phyloP scores from a whole-genome alignment of 2,329 filamentous ascomycete species.

The Myriosclerotinia duriaeana region DNA sequence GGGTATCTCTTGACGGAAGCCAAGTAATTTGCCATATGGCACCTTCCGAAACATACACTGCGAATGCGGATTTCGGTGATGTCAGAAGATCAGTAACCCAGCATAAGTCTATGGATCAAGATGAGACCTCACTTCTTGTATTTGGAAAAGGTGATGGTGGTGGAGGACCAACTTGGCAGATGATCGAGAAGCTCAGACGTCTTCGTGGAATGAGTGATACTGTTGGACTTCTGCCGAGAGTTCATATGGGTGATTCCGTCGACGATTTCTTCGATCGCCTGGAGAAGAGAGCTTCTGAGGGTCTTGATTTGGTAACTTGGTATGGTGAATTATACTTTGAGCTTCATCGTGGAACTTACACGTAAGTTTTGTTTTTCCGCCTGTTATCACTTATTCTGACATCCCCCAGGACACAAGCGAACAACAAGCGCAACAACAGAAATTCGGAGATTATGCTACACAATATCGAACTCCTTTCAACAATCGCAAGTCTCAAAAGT shows the following conservation, averaged over 20 bases:
- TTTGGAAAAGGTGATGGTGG: conserved; percentile 97
- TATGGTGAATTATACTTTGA: conserved; percentile 98
- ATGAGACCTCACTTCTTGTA: conserved; percentile 83
- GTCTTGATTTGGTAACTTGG: conserved; percentile 82
- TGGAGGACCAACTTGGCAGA: conserved; percentile 89
- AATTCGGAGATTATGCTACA: conserved; percentile 81
- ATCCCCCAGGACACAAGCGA: conserved; percentile 69
- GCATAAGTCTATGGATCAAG: conserved; percentile 94
- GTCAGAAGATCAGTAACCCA: conserved; percentile 84
- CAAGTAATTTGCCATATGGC: conserved; percentile 98
- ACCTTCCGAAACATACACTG: conserved; percentile 91
- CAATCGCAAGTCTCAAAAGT: conserved; percentile 71
- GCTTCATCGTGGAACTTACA: conserved; percentile 94
- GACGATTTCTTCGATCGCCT: conserved; percentile 91
- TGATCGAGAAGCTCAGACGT: conserved; percentile 89
- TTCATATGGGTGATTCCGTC: conserved; percentile 85
- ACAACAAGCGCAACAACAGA: conserved; percentile 95
- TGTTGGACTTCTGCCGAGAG: conserved; percentile 75
- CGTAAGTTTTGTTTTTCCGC: conserved; percentile 40
- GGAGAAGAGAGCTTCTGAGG: conserved; percentile 66
- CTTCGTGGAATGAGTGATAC: conserved; percentile 91
- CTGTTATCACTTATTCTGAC: background rate
- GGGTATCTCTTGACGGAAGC: conserved; percentile 92
- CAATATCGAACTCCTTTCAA: conserved; percentile 84
- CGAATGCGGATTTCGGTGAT: conserved; percentile 91